Base-by-base conservation (phyloP, 108 stramenopile genomes). In the Epithemia pelagica region DNA sequence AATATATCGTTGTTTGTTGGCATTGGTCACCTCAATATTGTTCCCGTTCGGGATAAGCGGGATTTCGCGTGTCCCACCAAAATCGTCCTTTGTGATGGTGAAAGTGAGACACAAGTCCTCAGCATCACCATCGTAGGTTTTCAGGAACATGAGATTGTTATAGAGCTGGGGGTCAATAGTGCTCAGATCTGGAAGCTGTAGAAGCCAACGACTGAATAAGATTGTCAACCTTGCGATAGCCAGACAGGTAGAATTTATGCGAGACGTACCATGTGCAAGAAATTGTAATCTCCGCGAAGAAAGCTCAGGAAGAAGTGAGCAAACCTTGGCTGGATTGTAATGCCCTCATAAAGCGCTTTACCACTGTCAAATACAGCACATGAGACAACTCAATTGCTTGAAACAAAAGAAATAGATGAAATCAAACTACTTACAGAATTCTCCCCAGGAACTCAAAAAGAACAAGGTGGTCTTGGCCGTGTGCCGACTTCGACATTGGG, bases 251-350 rank as follows among this genome's bases (percentile, higher is more conserved):
- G 20, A 19, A 15, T 52, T 52, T 15, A 52, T 15, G 19, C 37
- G 15, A 5, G 37, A 46, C 37, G 37, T 46, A 68, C 30, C 73
- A 90, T 76, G 61, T 96, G 83, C 7, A 96, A 75, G 67, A 83
- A 96, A 72, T 91, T 89, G 70, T 95, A 95, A 71, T 92, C 89
- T 1, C 96, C 94, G 15, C 92, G 86, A 26, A 99, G 76, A 66
- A 95, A 96, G 1, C 91, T 82, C 18, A 99, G 81, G 71, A 98
- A 98, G 76, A 97, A 95, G 58, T 92, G 96, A 5, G 99, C 95
- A 78, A 99, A 99, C 62, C 89, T 90, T 33, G 97, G 97, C 57
- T 95, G 90, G 26, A 99, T 89, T 28, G 96, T 95, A 56, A 99
- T 95, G 24, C 92, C 92, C 77, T 99, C 98, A 60, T 88, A 94